Evolutionary conservation across 768 basidiomycete genomes (phyloP).

Genomic region (Candolleomyces eurysporus): DNA sequence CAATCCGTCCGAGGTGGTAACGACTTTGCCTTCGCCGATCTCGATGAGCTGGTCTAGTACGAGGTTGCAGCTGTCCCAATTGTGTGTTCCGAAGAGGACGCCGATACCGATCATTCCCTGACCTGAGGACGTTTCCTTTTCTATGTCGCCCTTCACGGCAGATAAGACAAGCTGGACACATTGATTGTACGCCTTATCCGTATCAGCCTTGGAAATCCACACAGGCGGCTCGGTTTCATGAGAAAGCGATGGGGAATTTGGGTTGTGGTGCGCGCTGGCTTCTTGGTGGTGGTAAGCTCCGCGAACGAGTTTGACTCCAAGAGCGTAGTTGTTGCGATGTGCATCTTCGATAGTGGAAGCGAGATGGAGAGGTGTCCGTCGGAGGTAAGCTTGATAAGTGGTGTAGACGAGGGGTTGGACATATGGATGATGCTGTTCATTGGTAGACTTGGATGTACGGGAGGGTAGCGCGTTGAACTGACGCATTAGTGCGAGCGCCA

Average conservation of each 20-base stretch:
- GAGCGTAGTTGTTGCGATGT: slow-evolving; percentile 58
- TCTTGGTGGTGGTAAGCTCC: slow-evolving; percentile 91
- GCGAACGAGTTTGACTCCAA: slow-evolving; percentile 91
- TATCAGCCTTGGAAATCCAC: slow-evolving; percentile 64
- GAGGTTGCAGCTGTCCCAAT: slow-evolving; percentile 62
- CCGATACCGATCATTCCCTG: slow-evolving; percentile 36
- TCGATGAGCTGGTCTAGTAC: slow-evolving; percentile 60
- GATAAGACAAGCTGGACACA: slow-evolving; percentile 58
- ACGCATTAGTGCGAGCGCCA: slow-evolving; percentile 70
- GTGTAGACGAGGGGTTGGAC: slow-evolving; percentile 75
- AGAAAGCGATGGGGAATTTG: slow-evolving; percentile 47
- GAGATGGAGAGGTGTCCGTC: slow-evolving; percentile 70
- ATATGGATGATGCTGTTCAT: background rate
- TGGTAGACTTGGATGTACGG: background rate
- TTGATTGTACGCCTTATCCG: slow-evolving; percentile 70
- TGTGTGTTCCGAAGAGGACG: slow-evolving; percentile 87
- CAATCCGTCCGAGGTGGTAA: slow-evolving; percentile 11
- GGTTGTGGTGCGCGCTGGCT: slow-evolving; percentile 40
- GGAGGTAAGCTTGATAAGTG: slow-evolving; percentile 89
- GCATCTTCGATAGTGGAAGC: slow-evolving; percentile 65
- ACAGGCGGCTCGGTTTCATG: slow-evolving; percentile 63
- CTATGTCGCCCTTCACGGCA: slow-evolving; percentile 54
- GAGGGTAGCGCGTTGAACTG: slow-evolving; percentile 61
- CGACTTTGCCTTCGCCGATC: slow-evolving; percentile 47
- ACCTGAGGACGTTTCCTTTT: slow-evolving; percentile 6